Base-by-base conservation (phyloP, 495 filamentous ascomycete genomes). In the Penicillium crystallinum region DNA sequence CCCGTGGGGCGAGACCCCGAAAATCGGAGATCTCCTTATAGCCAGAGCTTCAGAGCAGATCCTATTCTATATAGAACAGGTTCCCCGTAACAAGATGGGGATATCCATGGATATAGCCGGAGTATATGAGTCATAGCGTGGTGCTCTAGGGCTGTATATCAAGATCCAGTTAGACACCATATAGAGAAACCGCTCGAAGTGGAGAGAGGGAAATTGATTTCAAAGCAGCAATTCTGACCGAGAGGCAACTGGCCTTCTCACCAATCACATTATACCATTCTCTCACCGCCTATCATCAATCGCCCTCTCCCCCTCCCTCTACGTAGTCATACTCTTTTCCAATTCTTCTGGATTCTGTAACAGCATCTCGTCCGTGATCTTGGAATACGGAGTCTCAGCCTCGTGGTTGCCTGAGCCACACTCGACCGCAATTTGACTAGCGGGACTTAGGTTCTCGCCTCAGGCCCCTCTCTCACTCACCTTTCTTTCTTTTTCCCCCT, bases 201-300 rank as follows among this genome's bases (percentile, higher is more conserved):
- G 33, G 45, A 46, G n/a, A 44, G 15, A 31, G 4, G 10, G 11
- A 33, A 46, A 39, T 10, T 55, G 53, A 42, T 49, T 47, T 50
- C 46, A 49, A 55, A 48, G 53, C 46, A 45, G 40, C 39, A 36
- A 46, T 17, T 30, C 43, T 15, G 45, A 25, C 44, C 44, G 19
- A 37, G 19, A 23, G 30, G 31, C 45, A 14, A 34, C 19, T n/a
- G n/a, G n/a, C 15, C 11, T 3, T 2, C 27, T 14, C 23, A 4
- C 48, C 48, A 50, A 50, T 50, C 9, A 35, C 1, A 33, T 17
- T 0, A 0, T 0, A 0, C 0, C 9, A 6, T 23, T 22, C 1
- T 1, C 14, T 50, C 37, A 50, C 48, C 48, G 48, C 48, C 48
- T 22, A n/a, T 34, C 6, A 9, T 7, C 22, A 36, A 50, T 50